Evolutionary conservation across 2,329 filamentous ascomycete species (phyloP).

Genomic region (Penicillium frequentans): DNA sequence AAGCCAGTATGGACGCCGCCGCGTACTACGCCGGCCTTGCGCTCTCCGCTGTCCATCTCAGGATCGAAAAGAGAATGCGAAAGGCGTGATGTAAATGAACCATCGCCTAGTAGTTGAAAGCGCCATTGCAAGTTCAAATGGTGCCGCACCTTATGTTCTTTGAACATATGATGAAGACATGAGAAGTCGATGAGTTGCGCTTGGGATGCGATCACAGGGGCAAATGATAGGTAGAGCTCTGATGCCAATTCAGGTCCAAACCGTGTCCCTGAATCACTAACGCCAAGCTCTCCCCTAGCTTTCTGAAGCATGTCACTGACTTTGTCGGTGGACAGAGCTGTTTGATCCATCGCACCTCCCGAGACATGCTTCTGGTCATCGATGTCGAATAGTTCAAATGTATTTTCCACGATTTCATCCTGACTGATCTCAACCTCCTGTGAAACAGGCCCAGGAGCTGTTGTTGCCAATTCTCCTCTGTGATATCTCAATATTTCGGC

Average conservation of each 20-base stretch:
- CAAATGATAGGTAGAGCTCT: constrained; percentile 69
- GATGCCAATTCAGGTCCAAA: constrained; percentile 46
- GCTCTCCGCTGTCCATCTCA: constrained; percentile 75
- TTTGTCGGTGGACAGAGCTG: constrained; percentile 27
- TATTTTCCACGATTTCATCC: constrained; percentile 14
- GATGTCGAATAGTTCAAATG: constrained; percentile 39
- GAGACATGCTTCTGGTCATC: constrained; percentile 28
- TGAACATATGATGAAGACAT: constrained; percentile 75
- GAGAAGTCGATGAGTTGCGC: constrained; percentile 74
- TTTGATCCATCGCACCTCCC: constrained; percentile 23
- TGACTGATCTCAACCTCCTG: neutral
- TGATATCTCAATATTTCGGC: constrained; percentile 42
- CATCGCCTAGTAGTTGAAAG: constrained; percentile 83
- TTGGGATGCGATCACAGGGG: constrained; percentile 71
- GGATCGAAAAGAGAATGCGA: constrained; percentile 83
- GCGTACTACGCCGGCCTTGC: constrained; percentile 66
- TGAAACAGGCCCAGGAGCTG: neutral
- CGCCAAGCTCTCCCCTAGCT: constrained; percentile 19
- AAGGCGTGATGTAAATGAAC: constrained; percentile 76
- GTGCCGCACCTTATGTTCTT: constrained; percentile 66
- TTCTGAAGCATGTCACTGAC: constrained; percentile 31
- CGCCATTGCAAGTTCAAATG: constrained; percentile 75
- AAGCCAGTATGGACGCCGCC: constrained; percentile 76
- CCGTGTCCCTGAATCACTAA: constrained; percentile 7
- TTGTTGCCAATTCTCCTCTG: constrained; percentile 27